phyloP scores from a whole-genome alignment of 1,139 yeast species.

The Pichia sp. region DNA sequence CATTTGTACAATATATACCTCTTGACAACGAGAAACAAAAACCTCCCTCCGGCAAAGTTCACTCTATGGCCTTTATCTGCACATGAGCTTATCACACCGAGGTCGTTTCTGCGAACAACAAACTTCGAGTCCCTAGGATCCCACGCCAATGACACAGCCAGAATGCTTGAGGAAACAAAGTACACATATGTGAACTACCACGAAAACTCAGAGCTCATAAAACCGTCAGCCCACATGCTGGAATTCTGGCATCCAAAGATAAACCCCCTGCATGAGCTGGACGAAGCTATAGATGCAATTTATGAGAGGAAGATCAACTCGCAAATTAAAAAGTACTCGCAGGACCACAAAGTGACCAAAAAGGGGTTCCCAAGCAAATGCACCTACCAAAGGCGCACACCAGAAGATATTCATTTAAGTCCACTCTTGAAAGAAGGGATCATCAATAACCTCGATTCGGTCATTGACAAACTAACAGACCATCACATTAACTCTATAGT shows the following conservation, averaged over 20 bases:
- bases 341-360: neutral
- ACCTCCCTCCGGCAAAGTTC: slow-evolving; percentile 41
- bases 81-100: slow-evolving; percentile 35
- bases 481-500: neutral
- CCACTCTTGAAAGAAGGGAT: slow-evolving; percentile 3
- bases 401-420: slow-evolving; percentile 8
- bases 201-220: neutral
- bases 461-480: slow-evolving; percentile 13
- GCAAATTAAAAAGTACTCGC: neutral
- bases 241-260: slow-evolving; percentile 12
- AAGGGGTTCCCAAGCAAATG: neutral
- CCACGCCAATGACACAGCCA: neutral
- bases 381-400: slow-evolving; percentile 1
- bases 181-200: slow-evolving; percentile 9
- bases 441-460: slow-evolving; percentile 6
- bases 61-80: slow-evolving; percentile 44
- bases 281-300: slow-evolving; percentile 33
- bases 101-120: slow-evolving; percentile 2
- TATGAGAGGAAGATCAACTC: slow-evolving; percentile 35
- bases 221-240: slow-evolving; percentile 4
- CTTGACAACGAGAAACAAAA: slow-evolving; percentile 34
- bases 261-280: slow-evolving; percentile 11
- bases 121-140: neutral
- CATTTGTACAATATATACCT: slow-evolving; percentile 50
- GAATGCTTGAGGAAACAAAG: slow-evolving; percentile 1